phyloP scores from a whole-genome alignment of 129 eudicot species.

The Chrysanthemum seticuspe region DNA sequence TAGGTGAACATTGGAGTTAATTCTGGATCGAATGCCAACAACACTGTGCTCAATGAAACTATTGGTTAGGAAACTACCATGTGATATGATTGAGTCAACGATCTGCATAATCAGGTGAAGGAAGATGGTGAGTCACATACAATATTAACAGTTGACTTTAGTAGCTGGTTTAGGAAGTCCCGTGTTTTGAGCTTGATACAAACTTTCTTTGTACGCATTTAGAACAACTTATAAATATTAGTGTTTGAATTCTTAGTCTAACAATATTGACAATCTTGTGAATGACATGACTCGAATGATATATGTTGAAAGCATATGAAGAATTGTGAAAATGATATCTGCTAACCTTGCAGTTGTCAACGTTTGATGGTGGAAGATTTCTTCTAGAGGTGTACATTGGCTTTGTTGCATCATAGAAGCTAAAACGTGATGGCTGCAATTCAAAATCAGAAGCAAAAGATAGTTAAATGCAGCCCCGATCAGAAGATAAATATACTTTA shows the following conservation, averaged over 20 bases:
- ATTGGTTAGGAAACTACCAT: slow-evolving; percentile 75
- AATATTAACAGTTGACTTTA: not conserved
- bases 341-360: slow-evolving; percentile 80
- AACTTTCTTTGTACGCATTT: too few relatives aligned
- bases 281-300: not conserved
- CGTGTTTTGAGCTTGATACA: not conserved
- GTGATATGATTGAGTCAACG: slow-evolving; percentile 85
- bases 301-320: slow-evolving; percentile 11
- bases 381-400: slow-evolving; percentile 98
- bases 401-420: slow-evolving; percentile 87
- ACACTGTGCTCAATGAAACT: slow-evolving; percentile 88
- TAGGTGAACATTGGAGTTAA: slow-evolving; percentile 68
- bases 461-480: not conserved
- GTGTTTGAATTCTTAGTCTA: not conserved
- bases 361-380: slow-evolving; percentile 92
- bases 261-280: slow-evolving; percentile 3
- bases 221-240: not conserved
- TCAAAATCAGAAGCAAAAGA: slow-evolving; percentile 1
- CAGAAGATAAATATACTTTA: not conserved
- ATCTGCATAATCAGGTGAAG: slow-evolving; percentile 53
- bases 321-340: slow-evolving; percentile 9
- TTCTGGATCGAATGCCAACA: slow-evolving; percentile 92
- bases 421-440: slow-evolving; percentile 82
- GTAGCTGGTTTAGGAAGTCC: slow-evolving; percentile 16
- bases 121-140: slow-evolving; percentile 12